Evolutionary conservation across 495 filamentous ascomycete species (phyloP).

Genomic region (Hypoxylon lienhwacheense): DNA sequence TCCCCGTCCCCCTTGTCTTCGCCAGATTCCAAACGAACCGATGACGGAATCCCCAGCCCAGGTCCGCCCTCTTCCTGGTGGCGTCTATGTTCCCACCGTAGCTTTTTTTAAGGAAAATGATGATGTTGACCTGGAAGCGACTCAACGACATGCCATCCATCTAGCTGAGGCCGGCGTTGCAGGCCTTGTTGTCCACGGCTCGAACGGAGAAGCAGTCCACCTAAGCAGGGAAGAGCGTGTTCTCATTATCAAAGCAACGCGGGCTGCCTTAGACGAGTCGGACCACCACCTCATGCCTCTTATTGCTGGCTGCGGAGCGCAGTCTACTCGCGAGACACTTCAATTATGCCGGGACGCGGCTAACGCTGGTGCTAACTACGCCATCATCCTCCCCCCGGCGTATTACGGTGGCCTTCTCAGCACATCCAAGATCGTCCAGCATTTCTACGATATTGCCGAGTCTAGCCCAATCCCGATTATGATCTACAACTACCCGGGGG

Average conservation of each 20-base stretch:
- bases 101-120: conserved; percentile 64
- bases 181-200: conserved; percentile 78
- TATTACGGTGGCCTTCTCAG: conserved; percentile 79
- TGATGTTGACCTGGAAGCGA: conserved; percentile 67
- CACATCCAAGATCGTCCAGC: conserved; percentile 67
- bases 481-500: conserved; percentile 85
- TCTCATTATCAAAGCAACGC: conserved; percentile 71
- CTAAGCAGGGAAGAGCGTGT: conserved; percentile 70
- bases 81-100: conserved; percentile 70
- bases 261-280: conserved; percentile 67
- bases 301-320: conserved; percentile 81
- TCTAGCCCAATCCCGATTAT: conserved; percentile 70
- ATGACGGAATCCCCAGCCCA: conserved; percentile 29
- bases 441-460: conserved; percentile 72
- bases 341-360: conserved; percentile 75
- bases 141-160: conserved; percentile 68
- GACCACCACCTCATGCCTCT: conserved; percentile 70
- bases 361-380: conserved; percentile 77
- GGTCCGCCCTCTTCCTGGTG: conserved; percentile 43
- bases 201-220: conserved; percentile 88
- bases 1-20: background rate
- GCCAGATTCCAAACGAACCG: conserved; percentile 8
- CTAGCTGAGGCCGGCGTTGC: conserved; percentile 70
- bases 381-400: conserved; percentile 78
- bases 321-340: conserved; percentile 85